These are phyloP conservation scores for Clarireedia monteithiana DNA, from an alignment of 2,329 filamentous ascomycete genomes.

Conservation along the genomic window DNA sequence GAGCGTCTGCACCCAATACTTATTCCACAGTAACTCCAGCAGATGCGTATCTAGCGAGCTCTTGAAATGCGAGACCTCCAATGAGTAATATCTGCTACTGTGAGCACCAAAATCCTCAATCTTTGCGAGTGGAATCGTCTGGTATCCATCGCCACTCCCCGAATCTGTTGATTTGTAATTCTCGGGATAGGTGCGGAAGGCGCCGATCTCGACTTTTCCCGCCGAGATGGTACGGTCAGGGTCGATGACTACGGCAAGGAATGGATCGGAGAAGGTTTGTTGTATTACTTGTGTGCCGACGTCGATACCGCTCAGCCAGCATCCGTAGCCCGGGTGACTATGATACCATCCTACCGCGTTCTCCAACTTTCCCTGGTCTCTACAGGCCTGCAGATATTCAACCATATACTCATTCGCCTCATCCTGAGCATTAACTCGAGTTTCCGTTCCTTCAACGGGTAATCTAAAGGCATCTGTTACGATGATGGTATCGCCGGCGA, in stretches of 20 bases:
- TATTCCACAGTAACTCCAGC: slow-evolving; percentile 90
- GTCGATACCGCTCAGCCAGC: slow-evolving; percentile 96
- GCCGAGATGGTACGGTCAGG: slow-evolving; percentile 91
- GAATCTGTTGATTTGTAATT: slow-evolving; percentile 53
- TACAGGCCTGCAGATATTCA: slow-evolving; percentile 67
- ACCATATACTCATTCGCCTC: slow-evolving; percentile 98
- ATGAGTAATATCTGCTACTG: slow-evolving; percentile 78
- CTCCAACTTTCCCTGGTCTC: slow-evolving; percentile 72
- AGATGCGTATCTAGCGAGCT: slow-evolving; percentile 82
- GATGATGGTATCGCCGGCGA: slow-evolving; percentile 75
- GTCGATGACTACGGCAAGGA: slow-evolving; percentile 92
- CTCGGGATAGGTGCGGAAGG: slow-evolving; percentile 84
- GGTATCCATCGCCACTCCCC: slow-evolving; percentile 49
- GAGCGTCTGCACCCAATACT: slow-evolving; percentile 97
- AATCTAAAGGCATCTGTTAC: slow-evolving; percentile 91
- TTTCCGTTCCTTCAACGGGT: slow-evolving; percentile 97
- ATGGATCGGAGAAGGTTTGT: slow-evolving; percentile 81
- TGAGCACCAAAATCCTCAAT: slow-evolving; percentile 95
- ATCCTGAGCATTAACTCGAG: slow-evolving; percentile 88
- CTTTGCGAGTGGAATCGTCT: slow-evolving; percentile 84
- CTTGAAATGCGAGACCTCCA: slow-evolving; percentile 93
- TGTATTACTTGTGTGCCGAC: slow-evolving; percentile 81
- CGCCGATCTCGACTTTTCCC: slow-evolving; percentile 91
- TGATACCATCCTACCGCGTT: slow-evolving; percentile 99
- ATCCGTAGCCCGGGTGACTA: slow-evolving; percentile 93